Percentiles rank a stretch among this genome's conserved stretches.
Evolutionary conservation across 352 stramenopile genomes (phyloP).

Genomic region (Detonula confervacea): DNA sequence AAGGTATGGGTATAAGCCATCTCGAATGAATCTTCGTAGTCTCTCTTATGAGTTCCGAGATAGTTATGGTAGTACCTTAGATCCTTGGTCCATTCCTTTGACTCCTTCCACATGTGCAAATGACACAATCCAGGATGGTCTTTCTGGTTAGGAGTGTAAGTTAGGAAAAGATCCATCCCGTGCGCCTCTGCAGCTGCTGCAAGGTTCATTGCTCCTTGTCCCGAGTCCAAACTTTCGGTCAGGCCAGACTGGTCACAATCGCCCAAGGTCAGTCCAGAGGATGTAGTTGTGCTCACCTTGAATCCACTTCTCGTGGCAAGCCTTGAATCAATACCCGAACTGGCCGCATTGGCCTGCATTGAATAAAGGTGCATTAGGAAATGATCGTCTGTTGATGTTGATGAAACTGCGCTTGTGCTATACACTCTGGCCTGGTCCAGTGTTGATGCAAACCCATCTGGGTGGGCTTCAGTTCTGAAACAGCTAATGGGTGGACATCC

Average conservation of each 20-base stretch:
- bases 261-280: constrained; percentile 8
- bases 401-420: not conserved
- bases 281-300: constrained; percentile 7
- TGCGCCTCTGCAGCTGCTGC: constrained; percentile 26
- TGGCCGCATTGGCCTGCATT: constrained; percentile 5
- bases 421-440: not conserved
- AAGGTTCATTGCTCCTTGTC: constrained; percentile 11
- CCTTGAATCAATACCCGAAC: constrained; percentile 15
- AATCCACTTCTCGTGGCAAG: constrained; percentile 18
- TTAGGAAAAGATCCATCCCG: constrained; percentile 29
- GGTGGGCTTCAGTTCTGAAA: not conserved
- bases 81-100: constrained; percentile 15
- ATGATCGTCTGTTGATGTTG: not conserved
- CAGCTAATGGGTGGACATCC: too few relatives aligned
- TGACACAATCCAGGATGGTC: constrained; percentile 1
- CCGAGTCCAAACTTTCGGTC: constrained; percentile 14
- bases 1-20: too few relatives aligned
- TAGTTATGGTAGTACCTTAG: too few relatives aligned
- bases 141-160: constrained; percentile 16
- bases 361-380: not conserved
- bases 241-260: not conserved
- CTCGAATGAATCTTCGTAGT: constrained; percentile 16
- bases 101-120: constrained; percentile 24
- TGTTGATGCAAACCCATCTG: not conserved
- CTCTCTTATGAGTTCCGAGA: constrained; percentile 5